Conservation (phyloP, 1,139 yeast genomes). For the Hyphopichia fennica region DNA sequence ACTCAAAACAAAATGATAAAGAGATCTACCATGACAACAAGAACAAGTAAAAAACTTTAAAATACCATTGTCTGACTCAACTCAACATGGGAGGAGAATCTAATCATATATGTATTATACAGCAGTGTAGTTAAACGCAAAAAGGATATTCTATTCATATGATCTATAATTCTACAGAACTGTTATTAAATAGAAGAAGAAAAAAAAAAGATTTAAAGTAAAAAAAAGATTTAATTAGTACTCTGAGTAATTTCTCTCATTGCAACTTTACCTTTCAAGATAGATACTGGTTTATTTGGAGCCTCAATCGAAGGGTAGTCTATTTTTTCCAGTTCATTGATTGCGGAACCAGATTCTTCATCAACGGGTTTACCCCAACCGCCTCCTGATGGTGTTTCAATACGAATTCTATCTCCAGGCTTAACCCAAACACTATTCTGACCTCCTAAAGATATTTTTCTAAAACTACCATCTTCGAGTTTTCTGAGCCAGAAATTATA, state of each 20-base stretch:
- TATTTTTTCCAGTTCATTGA: not conserved
- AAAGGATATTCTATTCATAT: too few species aligned
- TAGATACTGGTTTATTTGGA: not conserved
- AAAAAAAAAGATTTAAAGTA: too few species aligned
- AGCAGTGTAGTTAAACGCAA: too few species aligned
- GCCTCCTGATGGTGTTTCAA: constrained; percentile 52
- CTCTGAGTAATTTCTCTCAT: not conserved
- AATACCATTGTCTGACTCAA: too few species aligned
- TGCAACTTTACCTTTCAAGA: not conserved
- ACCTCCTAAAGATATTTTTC: constrained; percentile 40
- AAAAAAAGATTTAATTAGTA: not conserved
- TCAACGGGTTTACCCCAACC: constrained; percentile 36
- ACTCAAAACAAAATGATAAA: too few species aligned
- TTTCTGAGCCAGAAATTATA: constrained; percentile 36
- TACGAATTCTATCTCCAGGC: constrained; percentile 44
- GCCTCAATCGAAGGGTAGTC: not conserved
- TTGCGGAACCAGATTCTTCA: not conserved
- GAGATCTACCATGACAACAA: too few species aligned
- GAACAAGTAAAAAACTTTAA: too few species aligned
- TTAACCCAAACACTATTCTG: constrained; percentile 39
- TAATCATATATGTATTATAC: too few species aligned
- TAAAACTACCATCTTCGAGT: constrained; percentile 19
- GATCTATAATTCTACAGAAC: too few species aligned
- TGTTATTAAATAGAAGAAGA: too few species aligned
- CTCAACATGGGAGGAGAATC: too few species aligned